Conservation (phyloP, 2,329 filamentous ascomycete genomes). For the Tolypocladium ophioglossoides region DNA sequence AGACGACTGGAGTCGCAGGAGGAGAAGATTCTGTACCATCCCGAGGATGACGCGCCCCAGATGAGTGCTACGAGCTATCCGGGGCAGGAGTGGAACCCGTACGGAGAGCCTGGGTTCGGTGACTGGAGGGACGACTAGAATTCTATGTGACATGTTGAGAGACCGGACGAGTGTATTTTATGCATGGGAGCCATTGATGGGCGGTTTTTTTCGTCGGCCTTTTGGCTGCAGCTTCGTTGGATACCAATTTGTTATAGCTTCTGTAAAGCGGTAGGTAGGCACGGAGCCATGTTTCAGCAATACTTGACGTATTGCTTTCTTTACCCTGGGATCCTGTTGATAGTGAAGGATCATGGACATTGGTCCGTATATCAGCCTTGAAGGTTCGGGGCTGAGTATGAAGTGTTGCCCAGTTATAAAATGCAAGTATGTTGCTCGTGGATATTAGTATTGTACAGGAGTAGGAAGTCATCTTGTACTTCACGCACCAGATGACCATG, state of each 20-base stretch:
- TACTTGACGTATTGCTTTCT: background rate
- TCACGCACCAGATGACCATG: no score
- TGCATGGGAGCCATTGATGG: background rate
- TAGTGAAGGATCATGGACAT: no score
- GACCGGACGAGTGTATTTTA: background rate
- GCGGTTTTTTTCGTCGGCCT: background rate
- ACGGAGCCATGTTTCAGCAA: background rate
- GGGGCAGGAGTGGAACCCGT: conserved; percentile 60
- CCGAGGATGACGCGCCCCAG: conserved; percentile 30
- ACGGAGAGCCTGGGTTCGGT: conserved; percentile 21
- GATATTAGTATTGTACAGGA: no score
- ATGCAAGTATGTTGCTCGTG: no score
- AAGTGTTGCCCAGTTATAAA: no score
- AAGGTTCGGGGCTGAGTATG: no score
- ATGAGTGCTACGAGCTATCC: conserved; percentile 62
- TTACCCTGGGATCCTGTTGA: no score
- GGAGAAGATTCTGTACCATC: conserved; percentile 40
- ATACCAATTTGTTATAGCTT: background rate
- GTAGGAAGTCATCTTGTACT: no score
- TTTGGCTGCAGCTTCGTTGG: background rate
- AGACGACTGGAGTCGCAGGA: conserved; percentile 34
- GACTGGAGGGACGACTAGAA: conserved; percentile 14
- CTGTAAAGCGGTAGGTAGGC: background rate
- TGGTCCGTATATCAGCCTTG: no score
- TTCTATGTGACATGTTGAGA: background rate